phyloP scores from a whole-genome alignment of 306 rosid species.

The Betula pendula region DNA sequence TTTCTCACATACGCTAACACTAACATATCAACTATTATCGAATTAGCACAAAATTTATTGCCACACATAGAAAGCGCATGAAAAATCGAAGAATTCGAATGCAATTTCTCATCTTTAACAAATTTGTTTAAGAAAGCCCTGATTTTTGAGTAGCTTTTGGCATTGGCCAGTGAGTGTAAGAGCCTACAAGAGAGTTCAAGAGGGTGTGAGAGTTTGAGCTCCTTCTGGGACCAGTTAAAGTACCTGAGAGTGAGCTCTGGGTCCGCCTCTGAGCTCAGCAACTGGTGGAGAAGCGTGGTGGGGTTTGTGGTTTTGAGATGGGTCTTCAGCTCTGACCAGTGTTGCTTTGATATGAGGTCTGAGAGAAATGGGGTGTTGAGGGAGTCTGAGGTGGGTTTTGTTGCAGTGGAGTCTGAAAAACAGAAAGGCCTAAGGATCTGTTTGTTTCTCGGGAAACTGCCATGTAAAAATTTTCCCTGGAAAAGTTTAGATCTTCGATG shows the following conservation, averaged over 20 bases:
- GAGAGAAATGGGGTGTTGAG: slow-evolving; percentile 35
- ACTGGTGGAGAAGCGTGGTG: slow-evolving; percentile 44
- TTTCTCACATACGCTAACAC: slow-evolving; percentile 59
- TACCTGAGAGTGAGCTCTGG: slow-evolving; percentile 59
- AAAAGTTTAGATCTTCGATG: neutral
- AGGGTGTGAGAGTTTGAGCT: slow-evolving; percentile 39
- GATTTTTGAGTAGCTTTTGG: slow-evolving; percentile 52
- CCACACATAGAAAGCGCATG: slow-evolving; percentile 41
- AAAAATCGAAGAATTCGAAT: slow-evolving; percentile 54
- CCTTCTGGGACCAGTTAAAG: slow-evolving; percentile 68
- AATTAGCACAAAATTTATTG: slow-evolving; percentile 35
- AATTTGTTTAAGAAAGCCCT: slow-evolving; percentile 57
- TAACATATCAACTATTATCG: slow-evolving; percentile 57
- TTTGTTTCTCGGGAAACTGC: slow-evolving; percentile 2
- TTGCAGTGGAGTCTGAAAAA: neutral
- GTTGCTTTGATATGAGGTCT: slow-evolving; percentile 69
- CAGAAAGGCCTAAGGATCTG: neutral
- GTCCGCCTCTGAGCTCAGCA: slow-evolving; percentile 48
- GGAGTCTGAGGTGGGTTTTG: slow-evolving; percentile 29
- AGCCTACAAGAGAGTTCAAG: slow-evolving; percentile 57
- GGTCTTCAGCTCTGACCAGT: slow-evolving; percentile 66
- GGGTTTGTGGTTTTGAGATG: slow-evolving; percentile 45
- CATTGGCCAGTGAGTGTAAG: slow-evolving; percentile 49
- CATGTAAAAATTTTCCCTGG: neutral
- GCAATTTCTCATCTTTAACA: slow-evolving; percentile 45